Evolutionary conservation across 257 asterid genomes (phyloP).

Genomic region (Nicotiana otophora): DNA sequence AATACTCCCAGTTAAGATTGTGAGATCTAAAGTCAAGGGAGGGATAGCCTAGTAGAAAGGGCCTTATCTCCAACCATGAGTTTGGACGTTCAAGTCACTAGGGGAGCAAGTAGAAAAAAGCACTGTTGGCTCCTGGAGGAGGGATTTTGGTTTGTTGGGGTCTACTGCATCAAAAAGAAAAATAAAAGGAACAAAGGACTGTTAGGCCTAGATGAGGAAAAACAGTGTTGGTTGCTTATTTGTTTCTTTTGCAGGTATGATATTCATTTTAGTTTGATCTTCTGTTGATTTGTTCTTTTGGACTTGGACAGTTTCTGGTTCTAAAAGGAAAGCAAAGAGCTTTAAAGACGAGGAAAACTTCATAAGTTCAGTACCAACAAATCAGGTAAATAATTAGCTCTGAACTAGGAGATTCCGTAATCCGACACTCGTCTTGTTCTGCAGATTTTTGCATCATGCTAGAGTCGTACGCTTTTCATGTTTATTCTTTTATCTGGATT

Average conservation of each 20-base stretch:
- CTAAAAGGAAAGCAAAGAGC: slow-evolving; percentile 69
- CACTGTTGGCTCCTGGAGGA: neutral
- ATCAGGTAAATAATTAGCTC: slow-evolving; percentile 48
- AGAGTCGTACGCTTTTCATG: neutral
- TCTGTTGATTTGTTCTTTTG: slow-evolving; percentile 12
- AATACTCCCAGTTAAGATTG: neutral
- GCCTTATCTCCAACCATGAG: neutral
- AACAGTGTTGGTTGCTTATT: neutral
- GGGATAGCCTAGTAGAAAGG: neutral
- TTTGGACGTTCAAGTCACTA: neutral
- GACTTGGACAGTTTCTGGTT: slow-evolving; percentile 52
- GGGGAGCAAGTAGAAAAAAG: neutral
- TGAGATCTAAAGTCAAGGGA: neutral
- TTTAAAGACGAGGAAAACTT: slow-evolving; percentile 89
- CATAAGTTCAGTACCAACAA: slow-evolving; percentile 86
- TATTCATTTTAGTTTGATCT: neutral
- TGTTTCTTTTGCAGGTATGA: neutral
- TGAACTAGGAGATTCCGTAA: neutral
- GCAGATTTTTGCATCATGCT: neutral
- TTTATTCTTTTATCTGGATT: neutral
- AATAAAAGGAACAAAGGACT: neutral
- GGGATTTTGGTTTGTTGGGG: neutral
- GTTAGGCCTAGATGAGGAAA: neutral
- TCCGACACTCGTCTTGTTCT: neutral
- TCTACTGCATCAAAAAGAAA: neutral